phyloP scores from a whole-genome alignment of 1,284 basidiomycete species.

The Ustilago trichophora region DNA sequence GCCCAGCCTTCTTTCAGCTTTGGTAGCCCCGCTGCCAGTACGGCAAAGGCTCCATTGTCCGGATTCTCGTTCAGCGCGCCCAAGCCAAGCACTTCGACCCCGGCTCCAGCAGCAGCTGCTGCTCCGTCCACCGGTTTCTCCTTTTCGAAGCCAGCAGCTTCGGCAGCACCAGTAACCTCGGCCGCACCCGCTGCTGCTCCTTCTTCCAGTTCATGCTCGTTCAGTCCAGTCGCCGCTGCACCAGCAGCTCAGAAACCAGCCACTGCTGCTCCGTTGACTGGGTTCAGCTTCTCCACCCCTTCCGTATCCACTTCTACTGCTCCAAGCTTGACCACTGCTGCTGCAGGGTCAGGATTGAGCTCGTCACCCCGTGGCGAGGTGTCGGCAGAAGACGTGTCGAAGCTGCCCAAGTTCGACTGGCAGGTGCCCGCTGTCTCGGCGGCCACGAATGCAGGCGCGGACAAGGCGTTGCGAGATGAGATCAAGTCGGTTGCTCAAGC shows the following conservation, averaged over 20 bases:
- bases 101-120: neutral
- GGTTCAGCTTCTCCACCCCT: conserved; percentile 25
- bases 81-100: conserved; percentile 7
- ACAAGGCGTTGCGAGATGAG: conserved; percentile 32
- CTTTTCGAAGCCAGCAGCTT: conserved; percentile 14
- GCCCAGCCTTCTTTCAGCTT: conserved; percentile 26
- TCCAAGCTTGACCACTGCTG: too few species aligned
- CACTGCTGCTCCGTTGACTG: conserved; percentile 2
- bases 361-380: conserved; percentile 21
- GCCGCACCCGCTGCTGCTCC: neutral
- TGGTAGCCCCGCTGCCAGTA: conserved; percentile 10
- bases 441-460: neutral
- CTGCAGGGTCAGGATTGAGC: neutral
- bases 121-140: conserved; percentile 13
- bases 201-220: too few species aligned
- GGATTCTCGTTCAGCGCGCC: conserved; percentile 34
- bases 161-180: conserved; percentile 1
- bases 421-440: conserved; percentile 4
- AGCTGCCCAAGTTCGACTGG: conserved; percentile 32
- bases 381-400: conserved; percentile 15
- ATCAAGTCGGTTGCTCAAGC: conserved; percentile 27
- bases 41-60: conserved; percentile 15
- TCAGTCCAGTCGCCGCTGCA: conserved; percentile 17
- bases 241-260: conserved; percentile 3
- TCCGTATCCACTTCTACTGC: neutral